Percentiles rank a stretch among this genome's conserved stretches.
Conservation (phyloP, 345 rosid species). For the Populus alba region DNA sequence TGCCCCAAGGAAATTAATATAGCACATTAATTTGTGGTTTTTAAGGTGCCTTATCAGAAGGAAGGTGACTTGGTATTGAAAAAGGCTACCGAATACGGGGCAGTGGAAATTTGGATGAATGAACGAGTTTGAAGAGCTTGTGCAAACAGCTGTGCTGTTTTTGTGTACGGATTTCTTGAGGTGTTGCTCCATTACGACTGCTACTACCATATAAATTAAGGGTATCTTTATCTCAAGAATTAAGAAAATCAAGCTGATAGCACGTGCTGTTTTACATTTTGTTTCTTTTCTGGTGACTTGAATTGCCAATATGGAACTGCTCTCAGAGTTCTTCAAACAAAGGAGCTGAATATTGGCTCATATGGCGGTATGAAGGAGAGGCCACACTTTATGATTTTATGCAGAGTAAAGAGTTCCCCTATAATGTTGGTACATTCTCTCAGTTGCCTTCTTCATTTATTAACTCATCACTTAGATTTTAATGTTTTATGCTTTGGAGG, state of each 20-base stretch:
- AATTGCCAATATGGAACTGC: constrained; percentile 17
- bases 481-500: neutral
- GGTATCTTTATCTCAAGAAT: constrained; percentile 22
- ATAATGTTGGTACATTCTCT: constrained; percentile 62
- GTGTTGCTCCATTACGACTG: constrained; percentile 42
- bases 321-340: constrained; percentile 75
- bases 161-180: constrained; percentile 86
- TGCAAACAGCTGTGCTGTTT: constrained; percentile 90
- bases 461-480: neutral
- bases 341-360: constrained; percentile 80
- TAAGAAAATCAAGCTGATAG: constrained; percentile 7
- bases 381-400: constrained; percentile 77
- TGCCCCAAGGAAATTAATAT: neutral
- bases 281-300: constrained; percentile 9
- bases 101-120: constrained; percentile 98
- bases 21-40: constrained; percentile 13
- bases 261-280: neutral
- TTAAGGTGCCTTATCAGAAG: constrained; percentile 30
- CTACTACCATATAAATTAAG: constrained; percentile 34
- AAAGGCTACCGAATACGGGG: constrained; percentile 96
- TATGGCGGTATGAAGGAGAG: constrained; percentile 88
- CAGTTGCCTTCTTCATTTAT: constrained; percentile 7
- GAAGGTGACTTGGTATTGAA: constrained; percentile 84
- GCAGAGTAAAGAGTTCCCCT: constrained; percentile 87
- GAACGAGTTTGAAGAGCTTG: constrained; percentile 97